A percentile compares a stretch with the other conserved stretches of the same genome.
phyloP scores from a whole-genome alignment of 148 eudicot species.

The Vaccinium vitisidaea region DNA sequence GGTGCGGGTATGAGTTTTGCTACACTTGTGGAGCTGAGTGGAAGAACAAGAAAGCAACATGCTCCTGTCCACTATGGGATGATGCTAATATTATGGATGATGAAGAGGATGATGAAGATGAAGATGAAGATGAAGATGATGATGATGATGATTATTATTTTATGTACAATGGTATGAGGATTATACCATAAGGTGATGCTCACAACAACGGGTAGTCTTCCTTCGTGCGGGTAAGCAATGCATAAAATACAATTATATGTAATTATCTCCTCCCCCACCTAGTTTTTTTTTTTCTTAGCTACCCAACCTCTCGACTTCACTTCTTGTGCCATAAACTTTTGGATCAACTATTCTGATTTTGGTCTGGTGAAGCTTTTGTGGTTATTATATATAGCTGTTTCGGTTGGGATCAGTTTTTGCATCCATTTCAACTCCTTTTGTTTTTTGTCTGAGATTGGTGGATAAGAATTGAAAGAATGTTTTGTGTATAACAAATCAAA shows the following conservation, averaged over 20 bases:
- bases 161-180: background rate
- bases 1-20: constrained; percentile 47
- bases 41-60: constrained; percentile 42
- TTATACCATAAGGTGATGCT: background rate
- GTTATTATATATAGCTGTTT: background rate
- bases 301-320: background rate
- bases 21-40: constrained; percentile 48
- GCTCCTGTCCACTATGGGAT: constrained; percentile 47
- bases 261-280: background rate
- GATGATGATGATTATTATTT: background rate
- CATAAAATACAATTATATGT: background rate
- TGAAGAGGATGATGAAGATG: background rate
- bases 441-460: background rate
- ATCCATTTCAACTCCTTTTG: background rate
- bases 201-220: background rate
- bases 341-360: background rate
- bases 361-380: background rate
- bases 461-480: background rate
- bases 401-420: background rate
- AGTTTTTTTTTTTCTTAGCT: background rate
- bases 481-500: background rate
- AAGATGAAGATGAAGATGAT: background rate
- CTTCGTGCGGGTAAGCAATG: background rate
- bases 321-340: background rate
- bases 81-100: constrained; percentile 4